These are phyloP conservation scores for Capronia epimyces DNA, from an alignment of 2,329 filamentous ascomycete species.

Conservation along the genomic window DNA sequence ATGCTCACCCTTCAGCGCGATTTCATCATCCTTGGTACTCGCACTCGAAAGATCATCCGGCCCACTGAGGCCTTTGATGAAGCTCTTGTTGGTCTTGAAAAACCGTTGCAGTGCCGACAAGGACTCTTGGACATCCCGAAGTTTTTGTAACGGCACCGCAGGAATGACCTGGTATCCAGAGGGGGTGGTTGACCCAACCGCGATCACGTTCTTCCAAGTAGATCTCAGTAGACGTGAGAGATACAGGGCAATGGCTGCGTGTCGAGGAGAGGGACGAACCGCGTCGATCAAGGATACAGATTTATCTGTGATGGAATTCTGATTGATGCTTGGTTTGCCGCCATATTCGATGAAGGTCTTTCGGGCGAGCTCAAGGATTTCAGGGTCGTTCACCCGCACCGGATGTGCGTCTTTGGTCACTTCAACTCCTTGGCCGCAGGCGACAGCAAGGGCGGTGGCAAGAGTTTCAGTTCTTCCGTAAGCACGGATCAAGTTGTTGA, in stretches of 20 bases:
- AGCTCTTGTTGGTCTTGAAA: conserved; percentile 76
- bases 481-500: conserved; percentile 74
- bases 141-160: conserved; percentile 60
- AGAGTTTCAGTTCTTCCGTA: conserved; percentile 88
- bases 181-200: conserved; percentile 51
- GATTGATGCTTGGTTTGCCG: conserved; percentile 76
- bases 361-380: conserved; percentile 77
- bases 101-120: conserved; percentile 75
- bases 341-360: conserved; percentile 89
- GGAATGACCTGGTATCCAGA: conserved; percentile 61
- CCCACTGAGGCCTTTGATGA: conserved; percentile 90
- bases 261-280: conserved; percentile 79
- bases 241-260: conserved; percentile 83
- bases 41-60: conserved; percentile 76
- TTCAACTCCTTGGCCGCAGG: conserved; percentile 87
- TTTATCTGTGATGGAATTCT: conserved; percentile 61
- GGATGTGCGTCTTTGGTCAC: conserved; percentile 65
- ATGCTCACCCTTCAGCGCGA: conserved; percentile 88
- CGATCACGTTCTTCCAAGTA: conserved; percentile 77
- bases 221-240: conserved; percentile 80
- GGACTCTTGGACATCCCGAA: conserved; percentile 72
- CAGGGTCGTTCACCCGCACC: conserved; percentile 69
- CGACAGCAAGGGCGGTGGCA: conserved; percentile 85
- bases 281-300: conserved; percentile 67
- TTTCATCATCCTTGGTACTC: conserved; percentile 79